Percentiles rank a stretch among this genome's conserved stretches.
Evolutionary conservation across 2,329 filamentous ascomycete species (phyloP).

Genomic region (Curvularia sp.): DNA sequence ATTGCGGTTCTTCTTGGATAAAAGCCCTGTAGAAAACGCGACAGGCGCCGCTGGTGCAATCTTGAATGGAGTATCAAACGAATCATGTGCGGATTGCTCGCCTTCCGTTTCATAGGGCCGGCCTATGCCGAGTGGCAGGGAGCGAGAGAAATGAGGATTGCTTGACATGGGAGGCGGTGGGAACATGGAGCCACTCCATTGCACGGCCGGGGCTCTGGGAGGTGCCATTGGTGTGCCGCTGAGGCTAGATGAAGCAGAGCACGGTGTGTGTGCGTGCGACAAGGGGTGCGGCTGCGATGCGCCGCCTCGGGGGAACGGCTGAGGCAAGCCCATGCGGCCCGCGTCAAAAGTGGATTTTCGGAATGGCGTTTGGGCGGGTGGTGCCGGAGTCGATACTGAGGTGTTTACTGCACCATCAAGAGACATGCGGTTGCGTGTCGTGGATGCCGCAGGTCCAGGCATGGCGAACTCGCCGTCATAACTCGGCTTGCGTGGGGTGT

Average conservation of each 20-base stretch:
- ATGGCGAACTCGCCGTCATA: constrained; percentile 60
- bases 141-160: constrained; percentile 69
- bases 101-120: constrained; percentile 59
- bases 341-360: constrained; percentile 44
- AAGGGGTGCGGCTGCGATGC: constrained; percentile 71
- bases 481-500: constrained; percentile 48
- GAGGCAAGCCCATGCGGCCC: constrained; percentile 34
- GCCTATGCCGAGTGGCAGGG: constrained; percentile 71
- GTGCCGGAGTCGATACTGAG: constrained; percentile 56
- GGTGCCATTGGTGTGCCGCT: constrained; percentile 61
- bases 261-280: constrained; percentile 85
- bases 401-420: constrained; percentile 75
- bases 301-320: constrained; percentile 32
- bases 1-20: constrained; percentile 89
- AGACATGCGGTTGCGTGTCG: constrained; percentile 73
- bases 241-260: constrained; percentile 80
- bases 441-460: constrained; percentile 61
- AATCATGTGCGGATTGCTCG: constrained; percentile 56
- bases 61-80: constrained; percentile 81
- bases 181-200: constrained; percentile 21
- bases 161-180: constrained; percentile 27
- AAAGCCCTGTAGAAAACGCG: constrained; percentile 83
- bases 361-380: constrained; percentile 70
- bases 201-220: constrained; percentile 39
- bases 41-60: constrained; percentile 73